Conservation (phyloP, 306 rosid genomes). For the Castanea mollissima region DNA sequence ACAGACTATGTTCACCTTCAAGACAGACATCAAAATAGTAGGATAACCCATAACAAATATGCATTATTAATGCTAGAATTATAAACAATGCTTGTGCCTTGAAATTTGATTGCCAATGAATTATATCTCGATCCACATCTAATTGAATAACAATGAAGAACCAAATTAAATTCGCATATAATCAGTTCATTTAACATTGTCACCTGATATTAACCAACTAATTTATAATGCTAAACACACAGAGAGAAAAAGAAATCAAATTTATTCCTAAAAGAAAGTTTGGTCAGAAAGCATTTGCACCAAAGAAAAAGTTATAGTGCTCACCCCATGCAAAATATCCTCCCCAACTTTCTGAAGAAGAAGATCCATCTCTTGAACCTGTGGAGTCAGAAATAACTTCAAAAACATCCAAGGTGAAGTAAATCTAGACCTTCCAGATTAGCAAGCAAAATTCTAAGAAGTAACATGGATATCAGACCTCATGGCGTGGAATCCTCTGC, state of each 20-base stretch:
- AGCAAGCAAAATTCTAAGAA: conserved; percentile 1
- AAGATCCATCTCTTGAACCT: conserved; percentile 85
- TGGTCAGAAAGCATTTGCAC: conserved; percentile 2
- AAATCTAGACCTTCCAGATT: background rate
- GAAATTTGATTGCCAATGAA: background rate
- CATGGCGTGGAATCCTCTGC: conserved; percentile 79
- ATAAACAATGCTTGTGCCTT: conserved; percentile 1
- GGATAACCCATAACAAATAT: conserved; percentile 3
- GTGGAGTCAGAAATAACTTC: conserved; percentile 23
- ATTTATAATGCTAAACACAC: background rate
- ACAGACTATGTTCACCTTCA: conserved; percentile 68
- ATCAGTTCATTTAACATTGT: background rate
- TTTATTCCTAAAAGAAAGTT: background rate
- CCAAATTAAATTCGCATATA: background rate
- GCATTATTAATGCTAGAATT: conserved; percentile 6
- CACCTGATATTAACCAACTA: background rate
- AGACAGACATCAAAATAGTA: background rate
- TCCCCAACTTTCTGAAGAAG: conserved; percentile 71
- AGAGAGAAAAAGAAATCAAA: background rate
- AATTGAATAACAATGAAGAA: conserved; percentile 2
- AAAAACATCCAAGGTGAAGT: background rate
- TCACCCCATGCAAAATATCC: conserved; percentile 80
- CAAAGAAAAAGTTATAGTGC: conserved; percentile 16
- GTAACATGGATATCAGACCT: conserved; percentile 42
- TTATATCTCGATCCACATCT: conserved; percentile 4